Evolutionary conservation across 2,329 filamentous ascomycete species (phyloP).

Genomic region (Trichoderma simmonsii): DNA sequence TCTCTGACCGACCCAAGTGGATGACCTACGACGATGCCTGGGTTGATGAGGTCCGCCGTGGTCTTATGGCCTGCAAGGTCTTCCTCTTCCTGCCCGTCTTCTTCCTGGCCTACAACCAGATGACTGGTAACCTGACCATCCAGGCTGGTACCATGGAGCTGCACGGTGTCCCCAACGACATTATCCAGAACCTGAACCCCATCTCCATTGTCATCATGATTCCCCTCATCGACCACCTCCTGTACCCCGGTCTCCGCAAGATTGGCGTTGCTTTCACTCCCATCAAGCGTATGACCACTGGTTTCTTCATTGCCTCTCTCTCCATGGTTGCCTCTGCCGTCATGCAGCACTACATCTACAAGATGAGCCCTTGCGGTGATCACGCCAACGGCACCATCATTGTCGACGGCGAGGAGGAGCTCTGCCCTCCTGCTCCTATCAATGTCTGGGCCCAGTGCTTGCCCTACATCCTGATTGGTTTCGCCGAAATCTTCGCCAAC

Average conservation of each 20-base stretch:
- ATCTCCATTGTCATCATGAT: slow-evolving; percentile 74
- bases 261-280: slow-evolving; percentile 65
- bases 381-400: slow-evolving; percentile 40
- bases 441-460: slow-evolving; percentile 60
- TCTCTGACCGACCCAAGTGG: slow-evolving; percentile 59
- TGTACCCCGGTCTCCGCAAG: slow-evolving; percentile 68
- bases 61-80: slow-evolving; percentile 65
- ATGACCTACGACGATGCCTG: slow-evolving; percentile 82
- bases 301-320: slow-evolving; percentile 63
- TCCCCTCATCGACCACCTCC: slow-evolving; percentile 63
- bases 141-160: slow-evolving; percentile 66
- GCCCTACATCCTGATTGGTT: slow-evolving; percentile 49
- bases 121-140: slow-evolving; percentile 58
- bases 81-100: slow-evolving; percentile 68
- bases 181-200: slow-evolving; percentile 73
- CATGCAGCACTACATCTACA: slow-evolving; percentile 63
- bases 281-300: slow-evolving; percentile 70
- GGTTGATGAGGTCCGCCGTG: slow-evolving; percentile 75
- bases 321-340: slow-evolving; percentile 59
- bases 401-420: slow-evolving; percentile 31
- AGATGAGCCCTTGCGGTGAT: slow-evolving; percentile 57
- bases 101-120: slow-evolving; percentile 58
- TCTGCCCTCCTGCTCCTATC: slow-evolving; percentile 57
- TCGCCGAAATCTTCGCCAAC: slow-evolving; percentile 54
- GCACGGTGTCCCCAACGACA: slow-evolving; percentile 72